phyloP scores from a whole-genome alignment of 495 filamentous ascomycete species.

The Viridothelium virens region DNA sequence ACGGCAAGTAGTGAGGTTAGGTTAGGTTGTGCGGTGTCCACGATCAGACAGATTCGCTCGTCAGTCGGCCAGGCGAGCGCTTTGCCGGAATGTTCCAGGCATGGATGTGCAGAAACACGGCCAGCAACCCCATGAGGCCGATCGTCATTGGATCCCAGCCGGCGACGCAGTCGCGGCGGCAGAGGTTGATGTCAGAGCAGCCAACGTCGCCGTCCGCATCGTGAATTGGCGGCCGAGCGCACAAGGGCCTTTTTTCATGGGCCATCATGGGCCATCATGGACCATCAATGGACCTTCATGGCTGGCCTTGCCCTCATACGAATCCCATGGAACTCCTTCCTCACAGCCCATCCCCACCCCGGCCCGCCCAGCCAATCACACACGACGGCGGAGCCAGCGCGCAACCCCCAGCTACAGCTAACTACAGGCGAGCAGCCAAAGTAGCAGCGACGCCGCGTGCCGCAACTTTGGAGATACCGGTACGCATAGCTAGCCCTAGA shows the following conservation, averaged over 20 bases:
- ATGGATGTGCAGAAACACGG: slow-evolving; percentile 13
- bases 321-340: not conserved
- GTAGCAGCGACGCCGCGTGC: slow-evolving; percentile 5
- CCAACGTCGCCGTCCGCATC: not conserved
- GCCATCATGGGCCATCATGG: no score
- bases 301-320: not conserved
- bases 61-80: not conserved
- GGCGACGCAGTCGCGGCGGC: slow-evolving; percentile 3
- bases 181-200: slow-evolving; percentile 11
- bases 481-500: no score
- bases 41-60: slow-evolving; percentile 1
- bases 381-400: no score
- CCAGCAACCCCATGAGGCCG: slow-evolving; percentile 9
- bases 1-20: slow-evolving; percentile 12
- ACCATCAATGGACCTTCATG: no score
- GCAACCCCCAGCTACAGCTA: no score
- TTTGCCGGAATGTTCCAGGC: slow-evolving; percentile 13
- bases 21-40: slow-evolving; percentile 10
- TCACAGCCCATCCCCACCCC: not conserved
- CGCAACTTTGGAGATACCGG: not conserved
- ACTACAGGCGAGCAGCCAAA: not conserved
- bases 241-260: no score
- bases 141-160: not conserved
- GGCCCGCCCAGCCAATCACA: not conserved
- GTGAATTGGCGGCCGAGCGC: slow-evolving; percentile 10